Conservation (phyloP, 169 alveolate genomes). For the Plasmodium vivax region DNA sequence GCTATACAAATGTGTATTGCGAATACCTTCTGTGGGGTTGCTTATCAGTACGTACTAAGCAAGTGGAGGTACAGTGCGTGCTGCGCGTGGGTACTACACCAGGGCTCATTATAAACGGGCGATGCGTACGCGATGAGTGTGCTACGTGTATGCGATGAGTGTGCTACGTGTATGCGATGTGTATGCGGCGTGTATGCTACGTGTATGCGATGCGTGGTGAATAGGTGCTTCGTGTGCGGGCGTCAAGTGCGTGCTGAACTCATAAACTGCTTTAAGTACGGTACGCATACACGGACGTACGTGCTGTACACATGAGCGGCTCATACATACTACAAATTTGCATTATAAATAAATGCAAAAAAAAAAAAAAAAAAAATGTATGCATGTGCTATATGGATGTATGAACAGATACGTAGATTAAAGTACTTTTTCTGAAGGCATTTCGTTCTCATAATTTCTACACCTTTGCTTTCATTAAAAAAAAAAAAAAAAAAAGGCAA, state of each 20-base stretch:
- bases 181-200: background rate
- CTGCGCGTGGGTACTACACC: background rate
- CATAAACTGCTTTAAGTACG: background rate
- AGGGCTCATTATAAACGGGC: background rate
- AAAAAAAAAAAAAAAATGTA: background rate
- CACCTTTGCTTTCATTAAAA: constrained; percentile 18
- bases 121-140: background rate
- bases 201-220: background rate
- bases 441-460: background rate
- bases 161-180: background rate
- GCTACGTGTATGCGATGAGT: background rate
- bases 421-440: constrained; percentile 1
- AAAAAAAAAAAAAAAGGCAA: constrained; percentile 20
- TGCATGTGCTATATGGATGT: constrained; percentile 15
- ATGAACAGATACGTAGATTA: background rate
- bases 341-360: constrained; percentile 7
- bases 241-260: background rate
- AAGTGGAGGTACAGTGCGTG: background rate
- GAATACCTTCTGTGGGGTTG: background rate
- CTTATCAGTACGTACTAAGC: background rate
- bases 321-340: constrained; percentile 1
- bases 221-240: background rate
- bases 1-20: constrained; percentile 1
- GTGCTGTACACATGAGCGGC: background rate
- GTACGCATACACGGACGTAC: background rate